Percentiles rank a stretch among this genome's conserved stretches.
phyloP scores from a whole-genome alignment of 2,329 filamentous ascomycete genomes.

The Corinectria fuckeliana region DNA sequence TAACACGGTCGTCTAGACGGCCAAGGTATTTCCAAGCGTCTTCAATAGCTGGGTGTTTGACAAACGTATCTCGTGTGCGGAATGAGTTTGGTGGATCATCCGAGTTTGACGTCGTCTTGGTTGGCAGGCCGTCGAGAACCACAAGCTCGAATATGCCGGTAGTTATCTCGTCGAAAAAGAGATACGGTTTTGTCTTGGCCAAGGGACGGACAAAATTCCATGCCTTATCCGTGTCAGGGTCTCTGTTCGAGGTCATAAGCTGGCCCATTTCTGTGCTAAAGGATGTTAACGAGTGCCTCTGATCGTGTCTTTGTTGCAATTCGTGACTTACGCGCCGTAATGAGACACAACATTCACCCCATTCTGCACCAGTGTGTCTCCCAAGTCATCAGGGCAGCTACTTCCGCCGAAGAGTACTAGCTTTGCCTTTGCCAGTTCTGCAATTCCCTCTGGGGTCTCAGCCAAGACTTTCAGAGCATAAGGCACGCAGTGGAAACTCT shows the following conservation, averaged over 20 bases:
- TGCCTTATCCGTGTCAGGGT: slow-evolving; percentile 24
- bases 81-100: slow-evolving; percentile 51
- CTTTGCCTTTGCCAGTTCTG: slow-evolving; percentile 51
- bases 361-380: slow-evolving; percentile 55
- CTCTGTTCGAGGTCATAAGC: slow-evolving; percentile 34
- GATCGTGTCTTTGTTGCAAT: neutral
- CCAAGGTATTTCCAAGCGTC: slow-evolving; percentile 54
- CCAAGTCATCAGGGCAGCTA: slow-evolving; percentile 63
- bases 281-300: neutral
- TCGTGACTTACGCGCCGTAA: slow-evolving; percentile 58
- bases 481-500: slow-evolving; percentile 66
- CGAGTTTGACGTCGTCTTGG: slow-evolving; percentile 42
- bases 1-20: slow-evolving; percentile 52
- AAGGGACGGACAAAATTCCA: slow-evolving; percentile 43
- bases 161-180: slow-evolving; percentile 35
- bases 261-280: slow-evolving; percentile 33
- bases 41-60: slow-evolving; percentile 47
- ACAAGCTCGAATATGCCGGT: slow-evolving; percentile 45
- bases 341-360: slow-evolving; percentile 62
- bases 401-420: slow-evolving; percentile 64
- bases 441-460: slow-evolving; percentile 61
- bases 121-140: slow-evolving; percentile 46
- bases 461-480: slow-evolving; percentile 68
- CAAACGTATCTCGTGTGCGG: slow-evolving; percentile 51
- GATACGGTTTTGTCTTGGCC: slow-evolving; percentile 18